Conservation (phyloP, 2,329 filamentous ascomycete species). For the Fusarium verticillioides region DNA sequence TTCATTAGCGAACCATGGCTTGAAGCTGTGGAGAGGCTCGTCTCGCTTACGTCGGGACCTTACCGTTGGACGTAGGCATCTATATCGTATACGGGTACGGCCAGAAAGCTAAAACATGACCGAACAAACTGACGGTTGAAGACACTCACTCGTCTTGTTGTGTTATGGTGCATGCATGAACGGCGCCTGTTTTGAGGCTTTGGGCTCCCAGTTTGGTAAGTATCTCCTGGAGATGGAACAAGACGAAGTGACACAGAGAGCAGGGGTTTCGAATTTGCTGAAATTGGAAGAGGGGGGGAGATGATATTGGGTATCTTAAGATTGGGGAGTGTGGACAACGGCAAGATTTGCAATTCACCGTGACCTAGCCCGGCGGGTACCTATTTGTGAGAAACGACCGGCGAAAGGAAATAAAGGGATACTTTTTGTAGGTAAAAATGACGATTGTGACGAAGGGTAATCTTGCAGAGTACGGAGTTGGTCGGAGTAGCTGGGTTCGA, state of each 20-base stretch:
- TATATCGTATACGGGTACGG: constrained; percentile 20
- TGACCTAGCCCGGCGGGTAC: constrained; percentile 30
- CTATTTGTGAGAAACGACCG: constrained; percentile 13
- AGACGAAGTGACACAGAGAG: constrained; percentile 37
- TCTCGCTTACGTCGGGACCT: constrained; percentile 29
- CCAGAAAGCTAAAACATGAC: constrained; percentile 25
- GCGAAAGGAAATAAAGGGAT: constrained; percentile 16
- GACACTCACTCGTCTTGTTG: constrained; percentile 17
- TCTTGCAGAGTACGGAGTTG: constrained; percentile 6
- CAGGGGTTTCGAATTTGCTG: constrained; percentile 26
- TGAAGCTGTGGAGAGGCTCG: constrained; percentile 31
- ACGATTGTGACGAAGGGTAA: constrained; percentile 15
- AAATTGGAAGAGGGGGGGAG: constrained; percentile 29
- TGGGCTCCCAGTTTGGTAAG: constrained; percentile 23
- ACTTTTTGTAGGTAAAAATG: constrained; percentile 21
- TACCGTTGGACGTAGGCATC: constrained; percentile 17
- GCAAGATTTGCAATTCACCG: constrained; percentile 40
- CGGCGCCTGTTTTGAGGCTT: constrained; percentile 19
- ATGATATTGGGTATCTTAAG: constrained; percentile 35
- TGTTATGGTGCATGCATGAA: constrained; percentile 21
- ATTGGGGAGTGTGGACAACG: constrained; percentile 33
- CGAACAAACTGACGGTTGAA: constrained; percentile 30
- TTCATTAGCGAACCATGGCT: constrained; percentile 21
- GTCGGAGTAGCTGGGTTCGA: not conserved
- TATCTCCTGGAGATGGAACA: constrained; percentile 23